Percentiles rank a stretch among this genome's conserved stretches.
Evolutionary conservation across 805 yeast species (phyloP).

Genomic region (Ogataea ganodermae): DNA sequence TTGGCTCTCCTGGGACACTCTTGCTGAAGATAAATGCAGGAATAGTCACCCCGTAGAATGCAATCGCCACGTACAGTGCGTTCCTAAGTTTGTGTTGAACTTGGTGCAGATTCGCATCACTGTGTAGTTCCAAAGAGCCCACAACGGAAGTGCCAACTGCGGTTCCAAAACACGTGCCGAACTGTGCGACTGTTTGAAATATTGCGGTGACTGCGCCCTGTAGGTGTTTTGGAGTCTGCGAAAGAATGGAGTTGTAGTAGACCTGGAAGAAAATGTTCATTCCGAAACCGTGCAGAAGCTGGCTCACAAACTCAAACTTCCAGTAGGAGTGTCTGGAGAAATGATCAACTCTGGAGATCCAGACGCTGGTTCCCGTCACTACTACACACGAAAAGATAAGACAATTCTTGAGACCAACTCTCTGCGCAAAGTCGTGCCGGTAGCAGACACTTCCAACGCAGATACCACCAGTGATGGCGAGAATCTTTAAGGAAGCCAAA

Average conservation of each 20-base stretch:
- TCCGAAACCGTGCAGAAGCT: constrained; percentile 20
- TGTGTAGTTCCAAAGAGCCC: constrained; percentile 3
- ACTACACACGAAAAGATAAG: constrained; percentile 16
- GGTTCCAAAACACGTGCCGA: constrained; percentile 35
- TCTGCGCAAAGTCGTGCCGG: constrained; percentile 9
- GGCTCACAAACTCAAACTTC: constrained; percentile 29
- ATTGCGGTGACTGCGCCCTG: constrained; percentile 44
- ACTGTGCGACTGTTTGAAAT: constrained; percentile 38
- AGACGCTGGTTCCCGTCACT: constrained; percentile 18
- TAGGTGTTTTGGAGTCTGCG: constrained; percentile 39
- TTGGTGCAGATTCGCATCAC: neutral
- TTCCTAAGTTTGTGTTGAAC: constrained; percentile 3
- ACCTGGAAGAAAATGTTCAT: constrained; percentile 37
- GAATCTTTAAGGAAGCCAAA: constrained; percentile 38
- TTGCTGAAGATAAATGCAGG: constrained; percentile 9
- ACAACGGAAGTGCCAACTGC: constrained; percentile 32
- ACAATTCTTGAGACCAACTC: constrained; percentile 25
- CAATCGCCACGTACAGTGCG: constrained; percentile 13
- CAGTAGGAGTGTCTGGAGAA: constrained; percentile 21
- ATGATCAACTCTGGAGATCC: constrained; percentile 27
- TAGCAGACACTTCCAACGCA: constrained; percentile 30
- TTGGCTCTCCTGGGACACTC: neutral
- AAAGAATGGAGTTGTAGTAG: constrained; percentile 35
- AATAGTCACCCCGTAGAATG: constrained; percentile 7
- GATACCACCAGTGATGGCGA: constrained; percentile 38